These are phyloP conservation scores for Dendrocalamus sinicus DNA, from an alignment of 176 grass and related monocot genomes.

Conservation along the genomic window DNA sequence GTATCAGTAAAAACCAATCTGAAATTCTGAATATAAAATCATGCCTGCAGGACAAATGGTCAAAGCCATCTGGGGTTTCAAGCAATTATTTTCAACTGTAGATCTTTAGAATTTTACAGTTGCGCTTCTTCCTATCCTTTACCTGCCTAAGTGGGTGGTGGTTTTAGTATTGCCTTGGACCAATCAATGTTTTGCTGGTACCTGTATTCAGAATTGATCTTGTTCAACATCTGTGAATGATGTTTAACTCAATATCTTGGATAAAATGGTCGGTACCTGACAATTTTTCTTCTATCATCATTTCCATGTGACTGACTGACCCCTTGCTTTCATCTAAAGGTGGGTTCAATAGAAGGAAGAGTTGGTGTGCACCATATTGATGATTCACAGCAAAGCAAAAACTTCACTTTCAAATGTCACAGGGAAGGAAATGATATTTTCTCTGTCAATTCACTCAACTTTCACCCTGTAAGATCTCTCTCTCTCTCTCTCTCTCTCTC, in stretches of 20 bases:
- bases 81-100: constrained; percentile 20
- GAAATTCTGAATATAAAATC: constrained; percentile 10
- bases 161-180: neutral
- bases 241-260: constrained; percentile 26
- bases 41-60: neutral
- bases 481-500: neutral
- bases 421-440: constrained; percentile 94
- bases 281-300: neutral
- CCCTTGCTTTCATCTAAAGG: constrained; percentile 57
- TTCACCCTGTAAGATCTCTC: constrained; percentile 84
- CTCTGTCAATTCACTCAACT: constrained; percentile 92
- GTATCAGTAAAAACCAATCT: constrained; percentile 11
- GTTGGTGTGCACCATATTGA: constrained; percentile 96
- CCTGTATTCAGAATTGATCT: neutral
- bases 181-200: neutral
- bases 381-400: constrained; percentile 89
- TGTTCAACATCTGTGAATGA: constrained; percentile 10
- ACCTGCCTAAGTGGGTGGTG: neutral
- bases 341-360: constrained; percentile 95
- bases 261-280: constrained; percentile 1
- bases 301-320: constrained; percentile 24
- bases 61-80: neutral
- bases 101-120: neutral
- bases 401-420: constrained; percentile 99
- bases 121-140: neutral